Conservation (phyloP, 345 rosid genomes). For the Anacardium occidentale region DNA sequence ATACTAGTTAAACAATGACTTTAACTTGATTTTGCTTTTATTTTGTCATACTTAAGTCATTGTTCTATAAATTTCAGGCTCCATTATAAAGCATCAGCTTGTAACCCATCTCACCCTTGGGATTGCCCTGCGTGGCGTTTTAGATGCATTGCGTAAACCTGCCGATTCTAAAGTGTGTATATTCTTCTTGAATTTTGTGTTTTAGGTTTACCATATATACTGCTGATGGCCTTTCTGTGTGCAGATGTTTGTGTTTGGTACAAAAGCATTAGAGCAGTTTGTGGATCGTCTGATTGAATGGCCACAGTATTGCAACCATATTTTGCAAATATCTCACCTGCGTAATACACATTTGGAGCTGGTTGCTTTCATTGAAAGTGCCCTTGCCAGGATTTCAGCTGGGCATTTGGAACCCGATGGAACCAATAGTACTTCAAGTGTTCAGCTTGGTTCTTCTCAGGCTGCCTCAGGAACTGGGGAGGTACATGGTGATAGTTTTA, state of each 20-base stretch:
- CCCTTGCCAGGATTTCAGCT: slow-evolving; percentile 78
- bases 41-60: not conserved
- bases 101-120: slow-evolving; percentile 41
- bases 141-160: slow-evolving; percentile 58
- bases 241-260: slow-evolving; percentile 97
- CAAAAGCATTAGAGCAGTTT: slow-evolving; percentile 93
- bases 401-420: slow-evolving; percentile 71
- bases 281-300: slow-evolving; percentile 90
- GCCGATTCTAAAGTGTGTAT: slow-evolving; percentile 92
- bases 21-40: not conserved
- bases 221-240: slow-evolving; percentile 15
- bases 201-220: not conserved
- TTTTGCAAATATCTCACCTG: slow-evolving; percentile 93
- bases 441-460: slow-evolving; percentile 50
- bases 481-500: slow-evolving; percentile 37
- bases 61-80: slow-evolving; percentile 29
- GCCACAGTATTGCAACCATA: slow-evolving; percentile 99
- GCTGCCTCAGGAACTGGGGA: slow-evolving; percentile 53
- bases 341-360: slow-evolving; percentile 78
- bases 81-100: slow-evolving; percentile 38
- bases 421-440: slow-evolving; percentile 33
- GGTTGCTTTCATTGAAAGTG: slow-evolving; percentile 80
- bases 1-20: too few species aligned
- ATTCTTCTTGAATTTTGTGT: not conserved
- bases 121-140: slow-evolving; percentile 37